Base-by-base conservation (phyloP, 164 flowering plant species). In the Vitis cinerea region DNA sequence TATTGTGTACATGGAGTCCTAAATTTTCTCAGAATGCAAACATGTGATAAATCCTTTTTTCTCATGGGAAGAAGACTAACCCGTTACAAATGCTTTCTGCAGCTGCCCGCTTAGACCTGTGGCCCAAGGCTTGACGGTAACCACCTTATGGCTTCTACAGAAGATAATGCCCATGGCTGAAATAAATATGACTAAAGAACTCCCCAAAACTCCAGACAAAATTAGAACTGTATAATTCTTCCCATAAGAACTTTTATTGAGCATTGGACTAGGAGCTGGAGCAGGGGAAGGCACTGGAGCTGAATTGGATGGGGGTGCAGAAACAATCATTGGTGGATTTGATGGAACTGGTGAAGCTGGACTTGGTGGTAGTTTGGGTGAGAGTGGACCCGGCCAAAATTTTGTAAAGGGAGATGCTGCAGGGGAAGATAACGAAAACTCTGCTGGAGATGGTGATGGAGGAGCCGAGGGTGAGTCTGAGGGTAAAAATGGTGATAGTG, bases 81-180 rank as follows among this genome's bases (percentile, higher is more conserved):
- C 91, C 78, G 88, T 64, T 11, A 86, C 79, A 71, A 89, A 84
- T 69, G 88, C 90, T 76, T 80, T 86, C 80, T 84, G 88, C 53
- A 89, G 85, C 80, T 87, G 91, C 70, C 91, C 91, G 72, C 93
- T 89, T 54, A 89, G 74, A 19, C 90, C 91, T 54, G 91, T 85
- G 50, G 83, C 80, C 93, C 91, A 89, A 54, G 93, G 93, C 73
- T 75, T 87, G 54, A 89, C 88, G 47, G 83, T 69, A 48, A 80
- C 86, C 59, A 82, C 80, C 72, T 81, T 87, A 50, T 47, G 76
- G 57, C 78, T 69, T 76, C 81, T 70, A 75, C 70, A 81, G 61
- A 78, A 31, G 56, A 83, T 7, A 67, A 84, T 16, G 48, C 64
- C 75, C 19, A 79, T 44, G 19, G 69, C 76, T 56, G 76, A 73